These are phyloP conservation scores for Fraxinus quadrangulata DNA, from an alignment of 257 asterid genomes.

Conservation along the genomic window DNA sequence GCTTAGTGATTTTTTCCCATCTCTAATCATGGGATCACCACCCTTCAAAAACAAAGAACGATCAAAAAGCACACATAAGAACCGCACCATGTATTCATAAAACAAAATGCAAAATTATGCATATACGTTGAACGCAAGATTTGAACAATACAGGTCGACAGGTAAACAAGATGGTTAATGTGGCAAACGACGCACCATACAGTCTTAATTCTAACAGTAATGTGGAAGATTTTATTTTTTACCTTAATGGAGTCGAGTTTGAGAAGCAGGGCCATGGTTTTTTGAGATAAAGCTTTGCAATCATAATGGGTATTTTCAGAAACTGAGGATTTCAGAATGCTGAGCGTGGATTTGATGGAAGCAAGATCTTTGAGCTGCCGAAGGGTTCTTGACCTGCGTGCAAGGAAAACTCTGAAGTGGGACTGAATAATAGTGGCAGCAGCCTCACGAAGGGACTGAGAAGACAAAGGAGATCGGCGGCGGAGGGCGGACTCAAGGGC, in stretches of 20 bases:
- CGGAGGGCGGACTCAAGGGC: constrained; percentile 66
- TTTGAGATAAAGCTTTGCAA: constrained; percentile 40
- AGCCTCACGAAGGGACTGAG: constrained; percentile 64
- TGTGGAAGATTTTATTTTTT: neutral
- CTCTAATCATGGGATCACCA: constrained; percentile 78
- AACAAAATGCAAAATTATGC: neutral
- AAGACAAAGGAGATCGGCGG: constrained; percentile 38
- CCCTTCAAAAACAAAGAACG: constrained; percentile 49
- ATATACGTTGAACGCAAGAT: neutral
- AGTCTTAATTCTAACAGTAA: neutral
- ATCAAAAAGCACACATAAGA: constrained; percentile 7
- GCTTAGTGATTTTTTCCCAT: constrained; percentile 61
- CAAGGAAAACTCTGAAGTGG: constrained; percentile 72
- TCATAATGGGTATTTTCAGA: constrained; percentile 43
- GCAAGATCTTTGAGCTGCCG: constrained; percentile 80
- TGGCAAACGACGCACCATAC: neutral
- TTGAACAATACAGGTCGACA: neutral
- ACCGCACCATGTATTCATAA: neutral
- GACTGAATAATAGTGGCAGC: constrained; percentile 81
- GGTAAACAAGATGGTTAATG: neutral
- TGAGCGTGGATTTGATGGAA: constrained; percentile 56
- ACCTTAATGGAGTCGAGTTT: constrained; percentile 73
- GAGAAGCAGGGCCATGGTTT: constrained; percentile 53
- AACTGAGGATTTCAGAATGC: constrained; percentile 53
- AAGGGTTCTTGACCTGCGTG: constrained; percentile 82